Evolutionary conservation across 495 filamentous ascomycete species (phyloP).

Genomic region (Oleoguttula mirabilis): DNA sequence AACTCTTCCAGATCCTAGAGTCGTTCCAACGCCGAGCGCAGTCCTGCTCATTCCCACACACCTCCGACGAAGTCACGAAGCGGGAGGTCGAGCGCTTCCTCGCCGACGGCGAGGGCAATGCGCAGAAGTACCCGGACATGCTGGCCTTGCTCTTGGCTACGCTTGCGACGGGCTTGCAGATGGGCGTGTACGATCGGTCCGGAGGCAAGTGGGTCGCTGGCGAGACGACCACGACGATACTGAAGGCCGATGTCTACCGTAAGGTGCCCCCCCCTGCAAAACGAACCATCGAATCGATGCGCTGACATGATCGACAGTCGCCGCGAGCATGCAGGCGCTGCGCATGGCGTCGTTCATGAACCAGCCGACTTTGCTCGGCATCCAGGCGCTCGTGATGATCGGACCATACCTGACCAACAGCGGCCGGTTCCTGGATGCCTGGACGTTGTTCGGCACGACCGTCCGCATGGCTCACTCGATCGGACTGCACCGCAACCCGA

Average conservation of each 20-base stretch:
- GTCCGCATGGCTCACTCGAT: constrained; percentile 30
- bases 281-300: neutral
- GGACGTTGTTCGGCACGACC: constrained; percentile 31
- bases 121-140: constrained; percentile 33
- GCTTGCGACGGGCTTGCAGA: constrained; percentile 35
- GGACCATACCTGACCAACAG: constrained; percentile 32
- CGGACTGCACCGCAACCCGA: constrained; percentile 35
- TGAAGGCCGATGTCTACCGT: constrained; percentile 35
- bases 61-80: constrained; percentile 32
- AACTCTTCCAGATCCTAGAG: constrained; percentile 31
- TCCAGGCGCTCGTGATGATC: constrained; percentile 31
- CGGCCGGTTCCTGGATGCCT: constrained; percentile 32
- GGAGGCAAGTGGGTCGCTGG: constrained; percentile 32
- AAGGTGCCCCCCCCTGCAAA: constrained; percentile 9
- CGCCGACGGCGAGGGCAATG: constrained; percentile 30
- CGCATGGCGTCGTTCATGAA: constrained; percentile 31
- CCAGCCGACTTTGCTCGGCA: constrained; percentile 26
- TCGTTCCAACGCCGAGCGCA: constrained; percentile 34
- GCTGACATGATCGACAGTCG: constrained; percentile 21
- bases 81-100: constrained; percentile 35
- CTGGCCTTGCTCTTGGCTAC: constrained; percentile 38
- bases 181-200: constrained; percentile 33
- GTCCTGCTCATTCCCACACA: constrained; percentile 34
- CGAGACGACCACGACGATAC: constrained; percentile 28
- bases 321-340: constrained; percentile 32